A percentile compares a stretch with the other conserved stretches of the same genome.
Evolutionary conservation across 495 filamentous ascomycete species (phyloP).

Genomic region (Aspergillus indologenus): DNA sequence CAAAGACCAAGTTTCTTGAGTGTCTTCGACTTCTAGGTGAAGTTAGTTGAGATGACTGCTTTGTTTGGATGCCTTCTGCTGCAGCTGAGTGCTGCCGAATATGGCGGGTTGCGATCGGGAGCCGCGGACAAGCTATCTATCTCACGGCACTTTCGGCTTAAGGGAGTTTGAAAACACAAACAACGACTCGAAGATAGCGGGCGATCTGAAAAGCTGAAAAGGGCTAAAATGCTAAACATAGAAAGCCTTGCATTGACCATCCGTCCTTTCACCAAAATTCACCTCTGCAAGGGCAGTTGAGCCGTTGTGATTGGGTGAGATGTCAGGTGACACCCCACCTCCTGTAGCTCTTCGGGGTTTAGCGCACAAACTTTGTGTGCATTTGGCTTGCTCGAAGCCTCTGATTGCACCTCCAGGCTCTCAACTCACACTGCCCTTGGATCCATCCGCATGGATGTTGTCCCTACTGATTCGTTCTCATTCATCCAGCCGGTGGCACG

Average conservation of each 20-base stretch:
- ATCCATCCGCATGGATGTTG: neutral
- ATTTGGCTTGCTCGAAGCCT: conserved; percentile 12
- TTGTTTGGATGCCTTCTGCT: neutral
- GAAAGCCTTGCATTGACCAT: conserved; percentile 40
- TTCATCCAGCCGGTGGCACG: conserved; percentile 20
- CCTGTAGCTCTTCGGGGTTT: neutral
- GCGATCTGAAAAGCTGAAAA: conserved; percentile 16
- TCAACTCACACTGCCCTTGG: no score
- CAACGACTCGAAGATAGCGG: conserved; percentile 7
- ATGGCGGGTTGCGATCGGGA: neutral
- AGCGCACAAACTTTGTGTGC: conserved; percentile 7
- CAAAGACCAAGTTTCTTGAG: no score
- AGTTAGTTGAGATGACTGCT: no score
- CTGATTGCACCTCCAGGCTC: no score
- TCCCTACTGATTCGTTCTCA: conserved; percentile 8
- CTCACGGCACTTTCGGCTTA: neutral
- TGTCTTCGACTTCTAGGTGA: no score
- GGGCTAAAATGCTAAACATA: conserved; percentile 40
- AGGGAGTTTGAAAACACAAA: neutral
- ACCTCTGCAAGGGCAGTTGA: conserved; percentile 29
- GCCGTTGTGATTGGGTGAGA: conserved; percentile 23
- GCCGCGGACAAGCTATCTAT: no score
- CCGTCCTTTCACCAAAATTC: conserved; percentile 1
- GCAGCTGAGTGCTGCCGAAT: neutral
- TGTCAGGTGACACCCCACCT: neutral